A percentile compares a stretch with the other conserved stretches of the same genome.
phyloP scores from a whole-genome alignment of 208 protist genomes.

The Porcisia hertigi region DNA sequence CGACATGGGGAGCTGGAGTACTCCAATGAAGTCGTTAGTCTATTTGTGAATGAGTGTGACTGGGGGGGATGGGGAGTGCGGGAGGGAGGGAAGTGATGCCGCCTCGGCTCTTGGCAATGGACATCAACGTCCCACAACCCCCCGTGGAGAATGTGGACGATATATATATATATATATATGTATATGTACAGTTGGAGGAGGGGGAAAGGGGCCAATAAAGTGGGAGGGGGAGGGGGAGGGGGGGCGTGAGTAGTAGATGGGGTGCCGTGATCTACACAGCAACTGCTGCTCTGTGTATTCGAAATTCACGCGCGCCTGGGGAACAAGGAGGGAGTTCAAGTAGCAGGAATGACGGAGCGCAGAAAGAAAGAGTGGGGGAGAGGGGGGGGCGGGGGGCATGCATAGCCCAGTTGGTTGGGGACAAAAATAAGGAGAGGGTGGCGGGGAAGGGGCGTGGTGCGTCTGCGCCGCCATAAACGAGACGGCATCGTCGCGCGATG shows the following conservation, averaged over 20 bases:
- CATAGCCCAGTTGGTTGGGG: neutral
- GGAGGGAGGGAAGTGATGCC: no score
- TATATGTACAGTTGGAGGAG: no score
- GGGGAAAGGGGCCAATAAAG: neutral
- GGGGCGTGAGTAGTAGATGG: neutral
- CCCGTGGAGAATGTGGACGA: neutral
- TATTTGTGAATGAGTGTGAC: slow-evolving; percentile 4
- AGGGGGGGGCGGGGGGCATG: neutral
- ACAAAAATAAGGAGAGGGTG: neutral
- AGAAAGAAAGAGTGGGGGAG: neutral
- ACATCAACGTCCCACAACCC: neutral
- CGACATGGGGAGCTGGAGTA: neutral
- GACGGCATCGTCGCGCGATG: neutral
- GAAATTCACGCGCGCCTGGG: neutral
- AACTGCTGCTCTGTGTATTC: neutral
- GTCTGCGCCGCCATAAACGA: neutral
- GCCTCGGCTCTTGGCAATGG: neutral
- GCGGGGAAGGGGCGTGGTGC: neutral
- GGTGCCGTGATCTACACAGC: neutral
- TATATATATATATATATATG: no score
- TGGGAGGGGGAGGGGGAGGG: neutral
- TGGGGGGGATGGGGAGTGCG: neutral
- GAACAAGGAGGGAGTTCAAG: neutral
- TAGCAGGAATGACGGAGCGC: neutral
- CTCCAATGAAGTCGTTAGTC: neutral